Evolutionary conservation across 2,329 filamentous ascomycete species (phyloP).

Genomic region (Beauveria brongniartii): DNA sequence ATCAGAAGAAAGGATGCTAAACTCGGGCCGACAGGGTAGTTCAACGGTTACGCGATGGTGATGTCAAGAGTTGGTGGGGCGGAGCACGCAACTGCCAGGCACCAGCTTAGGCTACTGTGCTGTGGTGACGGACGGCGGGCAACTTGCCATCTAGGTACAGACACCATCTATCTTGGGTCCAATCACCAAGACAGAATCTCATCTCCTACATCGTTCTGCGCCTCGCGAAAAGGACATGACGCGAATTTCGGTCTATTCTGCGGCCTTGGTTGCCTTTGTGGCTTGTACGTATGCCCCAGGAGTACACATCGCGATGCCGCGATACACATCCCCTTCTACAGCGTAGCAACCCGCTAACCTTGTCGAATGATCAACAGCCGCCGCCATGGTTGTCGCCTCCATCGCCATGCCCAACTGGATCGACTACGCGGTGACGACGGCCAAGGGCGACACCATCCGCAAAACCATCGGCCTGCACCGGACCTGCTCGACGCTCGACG

Average conservation of each 20-base stretch:
- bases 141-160: background rate
- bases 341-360: background rate
- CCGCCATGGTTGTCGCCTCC: constrained; percentile 60
- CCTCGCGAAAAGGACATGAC: constrained; percentile 28
- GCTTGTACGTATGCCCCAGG: constrained; percentile 29
- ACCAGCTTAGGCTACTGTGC: background rate
- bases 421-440: constrained; percentile 48
- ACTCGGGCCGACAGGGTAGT: background rate
- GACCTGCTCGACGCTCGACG: constrained; percentile 64
- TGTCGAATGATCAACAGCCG: constrained; percentile 40
- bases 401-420: constrained; percentile 67
- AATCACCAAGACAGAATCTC: background rate
- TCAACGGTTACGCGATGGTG: background rate
- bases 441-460: constrained; percentile 37
- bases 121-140: background rate
- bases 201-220: background rate
- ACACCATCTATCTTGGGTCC: background rate
- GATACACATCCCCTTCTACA: background rate
- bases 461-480: constrained; percentile 71
- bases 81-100: background rate
- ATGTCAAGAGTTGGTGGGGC: constrained; percentile 1
- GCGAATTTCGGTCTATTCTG: constrained; percentile 33
- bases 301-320: background rate
- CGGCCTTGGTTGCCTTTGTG: constrained; percentile 34
- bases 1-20: background rate